Evolutionary conservation across 2,329 filamentous ascomycete species (phyloP).

Genomic region (Calonectria fujianensis): DNA sequence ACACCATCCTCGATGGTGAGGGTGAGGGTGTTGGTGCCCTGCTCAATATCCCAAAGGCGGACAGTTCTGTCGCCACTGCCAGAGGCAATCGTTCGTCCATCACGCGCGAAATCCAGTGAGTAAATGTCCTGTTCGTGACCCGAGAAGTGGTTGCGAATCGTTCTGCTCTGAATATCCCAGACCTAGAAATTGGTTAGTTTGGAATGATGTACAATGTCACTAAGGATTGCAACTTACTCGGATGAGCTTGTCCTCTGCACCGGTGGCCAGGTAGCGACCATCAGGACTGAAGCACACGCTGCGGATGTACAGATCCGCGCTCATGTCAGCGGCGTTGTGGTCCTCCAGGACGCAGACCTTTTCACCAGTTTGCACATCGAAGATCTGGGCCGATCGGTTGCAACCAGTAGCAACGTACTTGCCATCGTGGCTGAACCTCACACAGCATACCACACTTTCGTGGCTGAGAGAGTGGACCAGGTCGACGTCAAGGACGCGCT

Average conservation of each 20-base stretch:
- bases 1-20: conserved; percentile 97
- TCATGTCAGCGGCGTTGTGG: conserved; percentile 84
- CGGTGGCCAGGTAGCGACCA: conserved; percentile 93
- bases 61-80: conserved; percentile 96
- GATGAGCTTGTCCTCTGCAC: conserved; percentile 98
- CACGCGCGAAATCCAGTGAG: conserved; percentile 94
- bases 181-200: conserved; percentile 74
- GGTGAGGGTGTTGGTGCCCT: conserved; percentile 86
- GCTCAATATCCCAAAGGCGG: conserved; percentile 95
- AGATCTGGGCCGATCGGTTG: conserved; percentile 99
- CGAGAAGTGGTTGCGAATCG: conserved; percentile 94
- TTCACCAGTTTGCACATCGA: conserved; percentile 90
- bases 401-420: conserved; percentile 97
- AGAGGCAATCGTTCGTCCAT: conserved; percentile 95
- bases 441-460: conserved; percentile 98
- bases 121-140: conserved; percentile 99
- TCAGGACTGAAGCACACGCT: conserved; percentile 99
- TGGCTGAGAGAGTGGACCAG: conserved; percentile 94
- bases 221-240: conserved; percentile 76
- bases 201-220: background rate
- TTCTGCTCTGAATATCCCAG: conserved; percentile 91
- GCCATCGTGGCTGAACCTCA: conserved; percentile 96
- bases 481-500: conserved; percentile 93
- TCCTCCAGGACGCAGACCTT: conserved; percentile 95
- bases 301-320: conserved; percentile 95